Evolutionary conservation across 2,329 filamentous ascomycete genomes (phyloP).

Genomic region (Fusarium sp.): DNA sequence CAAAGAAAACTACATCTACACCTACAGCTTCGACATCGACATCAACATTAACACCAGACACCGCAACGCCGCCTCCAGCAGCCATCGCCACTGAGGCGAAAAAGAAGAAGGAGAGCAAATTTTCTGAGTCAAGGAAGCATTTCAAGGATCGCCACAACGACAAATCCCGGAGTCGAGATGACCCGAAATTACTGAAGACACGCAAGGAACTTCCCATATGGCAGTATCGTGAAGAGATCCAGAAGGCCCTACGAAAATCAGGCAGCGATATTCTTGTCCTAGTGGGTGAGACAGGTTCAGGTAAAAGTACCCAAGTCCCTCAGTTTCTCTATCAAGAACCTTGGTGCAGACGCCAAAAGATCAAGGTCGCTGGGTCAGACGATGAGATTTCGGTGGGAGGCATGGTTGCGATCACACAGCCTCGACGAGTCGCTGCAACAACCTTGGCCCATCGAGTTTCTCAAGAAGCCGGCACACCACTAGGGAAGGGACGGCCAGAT

Average conservation of each 20-base stretch:
- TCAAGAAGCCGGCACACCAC: conserved; percentile 76
- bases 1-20: conserved; percentile 31
- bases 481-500: conserved; percentile 59
- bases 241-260: conserved; percentile 66
- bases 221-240: conserved; percentile 79
- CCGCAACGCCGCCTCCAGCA: conserved; percentile 14
- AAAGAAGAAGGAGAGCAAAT: conserved; percentile 1
- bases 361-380: conserved; percentile 60
- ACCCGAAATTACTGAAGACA: conserved; percentile 57
- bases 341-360: conserved; percentile 79
- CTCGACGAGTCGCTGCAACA: conserved; percentile 92
- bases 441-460: conserved; percentile 91
- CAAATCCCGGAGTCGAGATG: conserved; percentile 45
- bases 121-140: conserved; percentile 18
- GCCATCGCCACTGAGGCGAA: conserved; percentile 1
- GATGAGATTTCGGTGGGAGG: conserved; percentile 74
- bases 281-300: conserved; percentile 94
- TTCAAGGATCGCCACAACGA: conserved; percentile 28
- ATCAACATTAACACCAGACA: conserved; percentile 10
- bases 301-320: conserved; percentile 96
- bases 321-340: conserved; percentile 86
- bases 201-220: conserved; percentile 86
- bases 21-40: conserved; percentile 15
- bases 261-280: conserved; percentile 84
- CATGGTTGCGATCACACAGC: conserved; percentile 94